A percentile compares a stretch with the other conserved stretches of the same genome.
phyloP scores from a whole-genome alignment of 192 early-diverging fungal genomes.

The Podila horticola region DNA sequence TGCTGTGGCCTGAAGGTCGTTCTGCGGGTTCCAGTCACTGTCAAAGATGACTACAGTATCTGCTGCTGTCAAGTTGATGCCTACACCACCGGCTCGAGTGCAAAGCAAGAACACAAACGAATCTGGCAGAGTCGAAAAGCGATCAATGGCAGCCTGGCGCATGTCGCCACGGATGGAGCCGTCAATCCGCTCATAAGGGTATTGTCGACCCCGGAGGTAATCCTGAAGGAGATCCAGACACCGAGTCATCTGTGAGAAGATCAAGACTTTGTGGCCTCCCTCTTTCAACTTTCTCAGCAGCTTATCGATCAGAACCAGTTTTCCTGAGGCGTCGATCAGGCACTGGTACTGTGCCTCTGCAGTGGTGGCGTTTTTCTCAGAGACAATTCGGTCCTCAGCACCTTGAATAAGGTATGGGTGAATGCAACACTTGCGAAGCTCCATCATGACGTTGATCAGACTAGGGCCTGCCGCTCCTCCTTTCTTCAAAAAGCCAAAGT shows the following conservation, averaged over 20 bases:
- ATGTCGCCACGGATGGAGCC: conserved; percentile 80
- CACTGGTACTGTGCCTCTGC: conserved; percentile 73
- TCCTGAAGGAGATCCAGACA: conserved; percentile 87
- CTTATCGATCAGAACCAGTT: conserved; percentile 87
- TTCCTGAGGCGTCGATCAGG: conserved; percentile 82
- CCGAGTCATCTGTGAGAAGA: conserved; percentile 89
- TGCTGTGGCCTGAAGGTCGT: conserved; percentile 87
- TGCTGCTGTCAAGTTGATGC: conserved; percentile 89
- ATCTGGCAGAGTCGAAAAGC: conserved; percentile 79
- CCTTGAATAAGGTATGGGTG: conserved; percentile 84
- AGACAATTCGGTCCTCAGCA: conserved; percentile 81
- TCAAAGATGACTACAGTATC: conserved; percentile 92
- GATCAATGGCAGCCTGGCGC: conserved; percentile 87
- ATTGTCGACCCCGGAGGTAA: conserved; percentile 78
- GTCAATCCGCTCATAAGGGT: conserved; percentile 84
- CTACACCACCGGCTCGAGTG: conserved; percentile 88
- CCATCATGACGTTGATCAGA: conserved; percentile 89
- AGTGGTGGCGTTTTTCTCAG: conserved; percentile 67
- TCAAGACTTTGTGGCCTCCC: conserved; percentile 86
- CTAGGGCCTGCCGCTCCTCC: conserved; percentile 75
- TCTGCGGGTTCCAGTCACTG: conserved; percentile 91
- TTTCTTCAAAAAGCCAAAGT: conserved; percentile 85
- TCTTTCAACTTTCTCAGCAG: conserved; percentile 75
- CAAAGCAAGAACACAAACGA: conserved; percentile 90
- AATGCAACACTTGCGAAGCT: conserved; percentile 90